Conservation (phyloP, 768 basidiomycete genomes). For the Tricholoma terreum region DNA sequence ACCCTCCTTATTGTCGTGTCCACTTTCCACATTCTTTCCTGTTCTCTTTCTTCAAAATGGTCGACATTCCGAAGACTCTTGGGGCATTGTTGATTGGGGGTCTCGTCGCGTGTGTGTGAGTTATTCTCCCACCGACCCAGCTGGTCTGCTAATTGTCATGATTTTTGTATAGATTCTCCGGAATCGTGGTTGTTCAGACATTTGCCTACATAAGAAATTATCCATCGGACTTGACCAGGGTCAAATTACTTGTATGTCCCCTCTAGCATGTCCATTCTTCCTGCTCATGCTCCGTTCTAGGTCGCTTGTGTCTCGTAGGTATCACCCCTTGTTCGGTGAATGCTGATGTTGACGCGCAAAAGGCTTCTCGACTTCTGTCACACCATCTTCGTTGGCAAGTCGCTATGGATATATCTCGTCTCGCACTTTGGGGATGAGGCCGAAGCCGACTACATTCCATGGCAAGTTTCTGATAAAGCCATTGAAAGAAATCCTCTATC, state of each 20-base stretch:
- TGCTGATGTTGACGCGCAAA: neutral
- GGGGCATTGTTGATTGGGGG: conserved; percentile 43
- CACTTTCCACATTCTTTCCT: too few relatives aligned
- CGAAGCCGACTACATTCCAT: conserved; percentile 42
- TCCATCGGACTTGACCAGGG: conserved; percentile 23
- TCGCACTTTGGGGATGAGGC: conserved; percentile 35
- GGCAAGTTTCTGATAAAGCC: conserved; percentile 26
- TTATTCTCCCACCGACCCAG: neutral
- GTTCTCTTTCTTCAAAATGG: neutral
- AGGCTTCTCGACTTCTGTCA: conserved; percentile 34
- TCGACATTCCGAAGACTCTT: conserved; percentile 30
- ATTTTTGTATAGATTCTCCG: conserved; percentile 32
- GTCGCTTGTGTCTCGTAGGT: conserved; percentile 27
- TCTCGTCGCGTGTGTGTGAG: conserved; percentile 37
- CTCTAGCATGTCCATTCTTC: neutral
- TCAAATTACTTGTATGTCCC: conserved; percentile 33
- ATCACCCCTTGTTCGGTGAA: neutral
- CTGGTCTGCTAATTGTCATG: neutral
- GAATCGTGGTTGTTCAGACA: conserved; percentile 37
- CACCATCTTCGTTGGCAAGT: conserved; percentile 33
- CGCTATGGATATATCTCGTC: conserved; percentile 42
- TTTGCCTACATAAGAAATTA: conserved; percentile 40
- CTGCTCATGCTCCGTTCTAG: conserved; percentile 6
- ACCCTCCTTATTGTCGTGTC: too few relatives aligned
- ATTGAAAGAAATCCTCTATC: neutral